phyloP scores from a whole-genome alignment of 2,329 filamentous ascomycete genomes.

The Helotiales sp. region DNA sequence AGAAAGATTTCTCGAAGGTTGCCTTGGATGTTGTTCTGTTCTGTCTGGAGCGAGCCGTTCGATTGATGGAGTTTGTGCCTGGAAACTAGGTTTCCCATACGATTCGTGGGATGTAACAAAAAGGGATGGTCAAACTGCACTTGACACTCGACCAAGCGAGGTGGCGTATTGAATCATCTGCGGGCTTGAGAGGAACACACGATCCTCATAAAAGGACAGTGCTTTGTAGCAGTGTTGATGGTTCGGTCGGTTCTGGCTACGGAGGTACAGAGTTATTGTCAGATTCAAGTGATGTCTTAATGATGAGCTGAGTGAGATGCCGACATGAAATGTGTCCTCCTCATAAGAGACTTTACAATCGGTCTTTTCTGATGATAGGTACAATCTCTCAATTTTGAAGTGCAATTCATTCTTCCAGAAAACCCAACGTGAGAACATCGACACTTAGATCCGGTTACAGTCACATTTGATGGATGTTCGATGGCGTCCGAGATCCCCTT shows the following conservation, averaged over 20 bases:
- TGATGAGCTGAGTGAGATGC: conserved; percentile 3
- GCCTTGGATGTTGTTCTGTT: no score
- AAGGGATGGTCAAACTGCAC: conserved; percentile 20
- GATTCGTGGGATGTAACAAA: conserved; percentile 18
- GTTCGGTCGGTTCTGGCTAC: background rate
- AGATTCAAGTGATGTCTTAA: no score
- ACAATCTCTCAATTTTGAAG: background rate
- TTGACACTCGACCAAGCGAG: conserved; percentile 12
- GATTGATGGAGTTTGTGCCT: conserved; percentile 2
- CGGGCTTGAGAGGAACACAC: background rate
- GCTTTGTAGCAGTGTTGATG: background rate
- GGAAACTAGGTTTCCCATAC: conserved; percentile 3
- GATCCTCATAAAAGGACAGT: background rate
- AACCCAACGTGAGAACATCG: background rate
- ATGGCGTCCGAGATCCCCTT: conserved; percentile 5
- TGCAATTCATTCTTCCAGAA: background rate
- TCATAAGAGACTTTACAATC: no score
- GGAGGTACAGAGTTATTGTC: background rate
- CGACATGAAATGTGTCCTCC: no score
- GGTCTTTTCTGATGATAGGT: no score
- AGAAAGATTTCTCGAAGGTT: background rate
- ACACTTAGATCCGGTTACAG: background rate
- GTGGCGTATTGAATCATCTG: background rate
- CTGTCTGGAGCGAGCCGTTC: background rate
- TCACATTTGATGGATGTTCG: conserved; percentile 10